Percentiles rank a stretch among this genome's conserved stretches.
Evolutionary conservation across 2,329 filamentous ascomycete species (phyloP).

Genomic region (Pseudogymnoascus verrucosus): DNA sequence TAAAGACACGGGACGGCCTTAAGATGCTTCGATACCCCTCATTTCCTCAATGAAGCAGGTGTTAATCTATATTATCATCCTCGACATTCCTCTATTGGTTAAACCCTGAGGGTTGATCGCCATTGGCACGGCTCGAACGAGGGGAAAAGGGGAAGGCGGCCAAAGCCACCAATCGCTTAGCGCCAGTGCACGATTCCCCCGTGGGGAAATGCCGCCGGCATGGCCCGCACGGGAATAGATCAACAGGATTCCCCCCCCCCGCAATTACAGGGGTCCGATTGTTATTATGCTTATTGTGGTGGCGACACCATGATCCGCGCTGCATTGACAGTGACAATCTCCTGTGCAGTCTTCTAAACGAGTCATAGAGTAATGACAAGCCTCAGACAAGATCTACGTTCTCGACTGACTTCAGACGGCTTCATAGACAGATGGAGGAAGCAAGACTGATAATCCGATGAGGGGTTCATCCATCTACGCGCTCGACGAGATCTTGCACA

Average conservation of each 20-base stretch:
- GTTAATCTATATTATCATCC: background rate
- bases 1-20: background rate
- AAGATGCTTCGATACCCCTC: background rate
- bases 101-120: background rate
- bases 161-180: background rate
- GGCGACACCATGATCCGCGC: conserved; percentile 3
- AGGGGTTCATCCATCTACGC: background rate
- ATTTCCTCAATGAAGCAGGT: conserved; percentile 3
- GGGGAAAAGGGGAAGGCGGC: background rate
- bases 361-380: background rate
- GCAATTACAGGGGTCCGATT: background rate
- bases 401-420: background rate
- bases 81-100: background rate
- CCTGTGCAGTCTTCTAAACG: background rate
- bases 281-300: conserved; percentile 5
- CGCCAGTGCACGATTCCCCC: background rate
- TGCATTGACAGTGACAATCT: background rate
- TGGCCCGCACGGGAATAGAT: conserved; percentile 4
- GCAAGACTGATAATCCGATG: background rate
- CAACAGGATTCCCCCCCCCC: background rate
- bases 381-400: background rate
- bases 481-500: background rate
- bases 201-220: conserved; percentile 1
- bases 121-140: background rate
- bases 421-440: background rate